Evolutionary conservation across 2,329 filamentous ascomycete species (phyloP).

Genomic region (Claviceps cyperi): DNA sequence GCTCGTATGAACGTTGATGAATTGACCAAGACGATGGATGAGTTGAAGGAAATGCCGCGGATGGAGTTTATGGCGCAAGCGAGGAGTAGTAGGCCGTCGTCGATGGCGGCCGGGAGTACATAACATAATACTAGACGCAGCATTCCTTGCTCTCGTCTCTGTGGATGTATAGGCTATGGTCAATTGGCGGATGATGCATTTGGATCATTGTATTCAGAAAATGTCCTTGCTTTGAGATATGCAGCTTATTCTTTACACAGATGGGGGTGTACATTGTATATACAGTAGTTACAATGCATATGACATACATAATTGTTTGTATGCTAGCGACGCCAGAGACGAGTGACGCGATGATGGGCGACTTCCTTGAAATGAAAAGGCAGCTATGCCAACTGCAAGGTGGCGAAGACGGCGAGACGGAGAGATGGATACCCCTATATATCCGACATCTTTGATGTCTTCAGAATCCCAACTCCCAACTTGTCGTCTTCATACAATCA

Average conservation of each 20-base stretch:
- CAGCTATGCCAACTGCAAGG: not conserved
- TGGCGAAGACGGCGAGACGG: no score
- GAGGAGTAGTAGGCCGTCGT: not conserved
- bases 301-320: not conserved
- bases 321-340: not conserved
- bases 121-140: not conserved
- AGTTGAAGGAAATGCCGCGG: constrained; percentile 14
- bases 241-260: no score
- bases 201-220: no score
- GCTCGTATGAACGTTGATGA: constrained; percentile 14
- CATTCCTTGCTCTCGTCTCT: not conserved
- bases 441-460: no score
- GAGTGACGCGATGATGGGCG: not conserved
- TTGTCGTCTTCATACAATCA: no score
- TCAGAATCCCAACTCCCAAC: no score
- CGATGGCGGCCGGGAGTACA: not conserved
- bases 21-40: constrained; percentile 13
- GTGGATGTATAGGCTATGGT: not conserved
- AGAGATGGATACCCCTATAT: no score
- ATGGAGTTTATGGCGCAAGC: constrained; percentile 10
- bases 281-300: not conserved
- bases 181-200: no score
- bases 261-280: not conserved
- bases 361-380: not conserved
- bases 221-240: no score